Base-by-base conservation (phyloP, 441 rosid species). In the Pelargonium citronellum region DNA sequence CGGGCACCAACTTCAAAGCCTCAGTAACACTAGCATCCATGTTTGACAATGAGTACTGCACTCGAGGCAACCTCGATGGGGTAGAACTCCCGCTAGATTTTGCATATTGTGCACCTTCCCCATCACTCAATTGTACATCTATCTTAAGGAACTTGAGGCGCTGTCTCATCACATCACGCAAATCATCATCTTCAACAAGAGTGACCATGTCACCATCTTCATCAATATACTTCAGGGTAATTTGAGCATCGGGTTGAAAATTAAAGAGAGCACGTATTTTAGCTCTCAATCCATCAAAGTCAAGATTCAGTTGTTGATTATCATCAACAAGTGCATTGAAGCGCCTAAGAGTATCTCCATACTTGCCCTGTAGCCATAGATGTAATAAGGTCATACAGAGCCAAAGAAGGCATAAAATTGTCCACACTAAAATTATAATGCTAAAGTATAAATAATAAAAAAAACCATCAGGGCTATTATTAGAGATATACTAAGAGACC, bases 121-220 rank as follows among this genome's bases (percentile, higher is more conserved):
- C 87, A 43, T 70, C 69, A 19, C 70, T 82, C 37, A 80, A 76
- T 67, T 64, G 84, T 19, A 89, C 91, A 61, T 82, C 71, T 41
- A 95, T 80, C 79, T 81, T 91, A 67, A 92, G 82, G 79, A 85
- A 89, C 71, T 87, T 91, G 43, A 92, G 89, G 5, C 75, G 67
- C 74, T 92, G 97, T 69, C 75, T 85, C 72, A 83, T 83, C 58
- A 84, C 95, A 81, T 91, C 96, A 61, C 64, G 17, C 61, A 95
- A 79, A 76, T 92, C 98, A 77, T 79, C 79, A 70, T 95, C 88
- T 67, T 92, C 91, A 30, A 87, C 86, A 20, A 95, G 91, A 1
- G 93, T 81, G 19, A 95, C 95, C 13, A 83, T 74, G 74, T 92
- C 99, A 13, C 91, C 98, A 79, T 95, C 98, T 80, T 95, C 98